A percentile compares a stretch with the other conserved stretches of the same genome.
phyloP scores from a whole-genome alignment of 2,329 filamentous ascomycete species.

The Phaeoacremonium minimum region DNA sequence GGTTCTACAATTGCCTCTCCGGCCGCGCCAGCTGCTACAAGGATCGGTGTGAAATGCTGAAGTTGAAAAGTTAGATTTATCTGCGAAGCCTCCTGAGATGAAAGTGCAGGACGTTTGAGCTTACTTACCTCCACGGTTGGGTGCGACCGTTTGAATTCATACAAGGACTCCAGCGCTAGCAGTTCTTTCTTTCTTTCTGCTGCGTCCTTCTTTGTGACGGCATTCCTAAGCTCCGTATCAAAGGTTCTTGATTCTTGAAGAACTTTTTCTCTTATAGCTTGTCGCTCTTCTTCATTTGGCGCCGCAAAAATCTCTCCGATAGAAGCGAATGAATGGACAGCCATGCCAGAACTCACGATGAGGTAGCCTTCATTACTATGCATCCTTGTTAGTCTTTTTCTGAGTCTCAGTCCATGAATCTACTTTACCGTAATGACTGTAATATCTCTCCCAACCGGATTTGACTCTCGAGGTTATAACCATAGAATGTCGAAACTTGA shows the following conservation, averaged over 20 bases:
- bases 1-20: constrained; percentile 10
- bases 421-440: constrained; percentile 10
- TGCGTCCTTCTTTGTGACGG: constrained; percentile 8
- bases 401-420: too few species aligned
- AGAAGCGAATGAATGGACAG: constrained; percentile 15
- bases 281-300: constrained; percentile 6
- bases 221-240: constrained; percentile 10
- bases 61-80: too few species aligned
- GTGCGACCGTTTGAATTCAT: constrained; percentile 14
- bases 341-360: constrained; percentile 14
- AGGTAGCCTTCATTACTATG: constrained; percentile 11
- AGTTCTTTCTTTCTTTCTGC: constrained; percentile 9
- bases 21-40: constrained; percentile 14
- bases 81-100: too few species aligned
- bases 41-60: constrained; percentile 15
- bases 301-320: constrained; percentile 10
- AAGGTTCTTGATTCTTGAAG: constrained; percentile 13
- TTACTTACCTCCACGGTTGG: constrained; percentile 12
- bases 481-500: constrained; percentile 15
- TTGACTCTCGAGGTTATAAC: constrained; percentile 14
- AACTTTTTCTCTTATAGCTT: constrained; percentile 7
- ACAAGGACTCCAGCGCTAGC: constrained; percentile 8
- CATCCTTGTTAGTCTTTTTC: too few species aligned
- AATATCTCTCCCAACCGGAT: constrained; percentile 14
- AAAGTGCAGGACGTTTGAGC: not conserved